Base-by-base conservation (phyloP, 257 asterid species). In the Cinchona pubescens region DNA sequence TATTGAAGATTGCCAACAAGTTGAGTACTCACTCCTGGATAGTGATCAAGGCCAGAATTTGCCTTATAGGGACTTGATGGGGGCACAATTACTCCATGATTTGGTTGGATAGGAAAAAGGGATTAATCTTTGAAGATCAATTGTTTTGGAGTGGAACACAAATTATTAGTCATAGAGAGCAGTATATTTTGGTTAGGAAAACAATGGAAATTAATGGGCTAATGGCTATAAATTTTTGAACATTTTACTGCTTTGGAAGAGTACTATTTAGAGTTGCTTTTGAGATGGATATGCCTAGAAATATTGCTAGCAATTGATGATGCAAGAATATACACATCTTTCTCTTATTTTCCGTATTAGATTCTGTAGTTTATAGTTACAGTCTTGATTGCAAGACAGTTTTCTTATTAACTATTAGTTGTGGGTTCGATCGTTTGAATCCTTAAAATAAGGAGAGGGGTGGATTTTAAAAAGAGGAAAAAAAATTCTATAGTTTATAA, bases 31-130 rank as follows among this genome's bases (percentile, higher is more conserved):
- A n/a, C 85, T 92, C 1, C 16, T 92, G 92, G 97, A 90, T 1
- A 80, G 85, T n/a, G 96, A n/a, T n/a, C n/a, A 90, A 72, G 84
- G 69, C 59, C 98, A 94, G 88, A 90, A 75, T 42, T 73, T 90
- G 87, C 98, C 93, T 5, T 91, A 90, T 53, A 82, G 97, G 84
- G 90, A 90, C 72, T 73, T 94, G 91, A 89, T 94, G 96, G 97
- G 97, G 6, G 96, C 98, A 48, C 98, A 92, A 85, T 46, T 94
- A 84, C 97, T 94, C 32, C 97, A 84, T 75, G 98, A 94, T 82
- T 81, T 94, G 82, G 97, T 97, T 60, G 95, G 97, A 15, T 91
- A 83, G 56, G 5, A 16, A 51, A 30, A 21, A 21, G 3, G 29
- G n/a, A n/a, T n/a, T n/a, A 21, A 35, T 56, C 42, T 23, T 55